Evolutionary conservation across 2,329 filamentous ascomycete genomes (phyloP).

Genomic region (Gremmenia infestans): DNA sequence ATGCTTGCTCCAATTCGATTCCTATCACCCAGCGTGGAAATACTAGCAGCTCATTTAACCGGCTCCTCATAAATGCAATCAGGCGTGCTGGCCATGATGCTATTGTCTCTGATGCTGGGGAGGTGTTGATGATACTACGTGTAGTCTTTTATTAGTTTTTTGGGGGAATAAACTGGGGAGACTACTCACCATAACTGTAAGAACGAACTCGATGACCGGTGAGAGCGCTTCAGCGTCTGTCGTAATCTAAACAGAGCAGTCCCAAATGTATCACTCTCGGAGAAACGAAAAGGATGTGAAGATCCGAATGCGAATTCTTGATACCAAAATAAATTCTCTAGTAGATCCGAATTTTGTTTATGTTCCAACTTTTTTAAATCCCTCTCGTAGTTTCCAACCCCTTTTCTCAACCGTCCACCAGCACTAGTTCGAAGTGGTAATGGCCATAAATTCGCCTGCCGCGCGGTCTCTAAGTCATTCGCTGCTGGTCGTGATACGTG

Average conservation of each 20-base stretch:
- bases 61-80: slow-evolving; percentile 1
- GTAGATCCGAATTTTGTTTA: slow-evolving; percentile 1
- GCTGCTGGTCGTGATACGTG: neutral
- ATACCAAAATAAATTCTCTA: slow-evolving; percentile 12
- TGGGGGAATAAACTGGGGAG: neutral
- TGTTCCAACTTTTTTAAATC: slow-evolving; percentile 6
- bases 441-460: neutral
- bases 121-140: slow-evolving; percentile 11
- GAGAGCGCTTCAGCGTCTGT: slow-evolving; percentile 3
- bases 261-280: slow-evolving; percentile 6
- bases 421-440: neutral
- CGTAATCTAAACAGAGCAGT: slow-evolving; percentile 4
- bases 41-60: neutral
- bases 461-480: slow-evolving; percentile 7
- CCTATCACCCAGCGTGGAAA: slow-evolving; percentile 8
- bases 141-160: neutral
- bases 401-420: slow-evolving; percentile 5
- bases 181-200: slow-evolving; percentile 8
- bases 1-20: slow-evolving; percentile 12
- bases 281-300: slow-evolving; percentile 1
- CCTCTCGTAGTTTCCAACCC: slow-evolving; percentile 1
- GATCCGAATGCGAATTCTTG: slow-evolving; percentile 8
- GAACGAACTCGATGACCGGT: slow-evolving; percentile 1
- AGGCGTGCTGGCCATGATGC: slow-evolving; percentile 2
- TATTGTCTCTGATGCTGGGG: slow-evolving; percentile 1